Base-by-base conservation (phyloP, 495 filamentous ascomycete genomes). In the Aspergillus carlsbadensis region DNA sequence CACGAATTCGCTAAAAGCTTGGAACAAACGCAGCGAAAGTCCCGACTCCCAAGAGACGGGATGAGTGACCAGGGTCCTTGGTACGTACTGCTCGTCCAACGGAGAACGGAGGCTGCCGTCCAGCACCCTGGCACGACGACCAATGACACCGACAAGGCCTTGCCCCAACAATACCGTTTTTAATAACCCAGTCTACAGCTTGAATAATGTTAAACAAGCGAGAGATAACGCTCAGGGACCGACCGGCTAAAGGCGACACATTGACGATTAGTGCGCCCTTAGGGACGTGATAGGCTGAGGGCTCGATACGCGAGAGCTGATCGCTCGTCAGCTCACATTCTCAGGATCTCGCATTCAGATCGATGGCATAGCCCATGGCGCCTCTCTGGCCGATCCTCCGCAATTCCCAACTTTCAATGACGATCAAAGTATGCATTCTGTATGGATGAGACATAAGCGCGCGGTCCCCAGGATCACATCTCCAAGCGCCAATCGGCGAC, bases 361-460 rank as follows among this genome's bases (percentile, higher is more conserved):
- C 36, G 36, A 42, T 2, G 18, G 22, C 42, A 43, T 22, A 3
- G 20, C 6, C 21, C 10, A 36, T 46, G 35, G 54, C 44, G 41
- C 26, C 29, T 37, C 37, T 50, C 34, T 21, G 33, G 45, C 26
- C 24, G 45, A 57, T 57, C 54, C 54, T 43, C 44, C 54, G 11
- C 54, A 41, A 22, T 42, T 33, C 24, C 18, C 15, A 17, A 26
- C 14, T 44, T 24, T 6, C 11, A 5, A 11, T 37, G 18, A 50
- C 47, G 46, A 18, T 50, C 14, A 37, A 50, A 20, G 2, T 43
- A 33, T 2, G 1, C n/a, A 15, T 8, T 39, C 24, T 61, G 58
- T 61, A 33, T 61, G 58, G 58, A 21, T 31, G 34, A 47, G 14
- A 21, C 39, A 47, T 43, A 56, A 56, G 53, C 53, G 58, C 46